Evolutionary conservation across 257 asterid genomes (phyloP).

Genomic region (Echites panduratus): DNA sequence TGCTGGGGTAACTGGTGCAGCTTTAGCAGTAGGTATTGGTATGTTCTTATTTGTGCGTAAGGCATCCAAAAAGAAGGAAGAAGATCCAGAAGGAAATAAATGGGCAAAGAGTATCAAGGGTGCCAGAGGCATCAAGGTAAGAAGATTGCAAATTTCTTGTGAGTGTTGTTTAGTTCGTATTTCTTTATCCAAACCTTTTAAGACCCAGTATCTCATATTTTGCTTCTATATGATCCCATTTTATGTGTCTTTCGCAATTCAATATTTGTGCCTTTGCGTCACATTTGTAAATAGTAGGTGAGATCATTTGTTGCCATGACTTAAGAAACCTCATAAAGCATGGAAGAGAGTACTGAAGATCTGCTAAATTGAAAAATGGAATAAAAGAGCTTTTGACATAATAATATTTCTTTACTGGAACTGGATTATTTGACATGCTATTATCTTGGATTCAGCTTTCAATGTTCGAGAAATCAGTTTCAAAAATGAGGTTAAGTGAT

Average conservation of each 20-base stretch:
- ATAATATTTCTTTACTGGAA: neutral
- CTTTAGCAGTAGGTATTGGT: constrained; percentile 18
- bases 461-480: constrained; percentile 36
- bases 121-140: constrained; percentile 40
- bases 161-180: neutral
- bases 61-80: constrained; percentile 34
- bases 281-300: neutral
- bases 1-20: constrained; percentile 36
- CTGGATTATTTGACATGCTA: neutral
- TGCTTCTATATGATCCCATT: neutral
- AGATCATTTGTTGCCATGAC: neutral
- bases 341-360: neutral
- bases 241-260: neutral
- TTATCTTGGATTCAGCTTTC: constrained; percentile 30
- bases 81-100: constrained; percentile 44
- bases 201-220: neutral
- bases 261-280: neutral
- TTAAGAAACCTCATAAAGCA: neutral
- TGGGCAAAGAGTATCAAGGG: constrained; percentile 53
- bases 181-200: neutral
- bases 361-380: neutral
- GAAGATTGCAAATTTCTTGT: neutral
- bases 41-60: constrained; percentile 30
- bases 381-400: neutral
- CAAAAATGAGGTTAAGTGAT: constrained; percentile 43